Evolutionary conservation across 148 eudicot species (phyloP), one percentile per base, ranked within the genome.

Genomic region (Spergularia bocconei): DNA sequence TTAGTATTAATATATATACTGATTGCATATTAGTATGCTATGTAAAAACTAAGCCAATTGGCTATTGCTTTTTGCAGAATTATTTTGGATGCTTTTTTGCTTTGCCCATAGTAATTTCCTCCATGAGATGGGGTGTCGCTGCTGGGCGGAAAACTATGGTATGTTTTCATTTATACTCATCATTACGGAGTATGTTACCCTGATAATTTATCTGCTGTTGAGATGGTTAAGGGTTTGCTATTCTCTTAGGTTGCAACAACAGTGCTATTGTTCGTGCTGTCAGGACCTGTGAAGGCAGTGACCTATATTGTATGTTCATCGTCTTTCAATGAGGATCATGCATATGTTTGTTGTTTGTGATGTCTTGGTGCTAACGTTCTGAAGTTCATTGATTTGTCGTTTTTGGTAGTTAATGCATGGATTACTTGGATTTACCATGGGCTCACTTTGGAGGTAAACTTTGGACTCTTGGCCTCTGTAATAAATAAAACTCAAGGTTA

Each of bases 71-170:
- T 80, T 63, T 50, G 63, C 93, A 93, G 97, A 94, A 89, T 80
- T 94, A 94, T 82, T 94, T 94, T 66, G 98, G 91, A 69, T 92
- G 96, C 77, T 92, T 94, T 81, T 90, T 94, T 36, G 83, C 98
- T 6, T 83, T 94, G 87, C 98, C 98, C 67, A 94, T 94, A 44
- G 96, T 94, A 33, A 75, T 94, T 71, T 86, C 98, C 62, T 88
- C 97, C 38, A 86, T 94, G 87, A 87, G 96, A 78, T 94, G 98
- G 98, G 98, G 96, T 52, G 72, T 90, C 50, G 91, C 91, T 74
- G 97, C 91, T 82, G 98, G 96, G 59, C 44, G 48, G 57, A 94
- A 94, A 84, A 94, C 97, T 68, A 94, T 92, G 98, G 98, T 93
- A 80, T 60, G 82, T 23, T 57, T n/a, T 57, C 53, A 36, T 39